Percentiles rank a stretch among this genome's conserved stretches.
phyloP scores from a whole-genome alignment of 2,329 filamentous ascomycete species.

The Cladosporium oxysporum region DNA sequence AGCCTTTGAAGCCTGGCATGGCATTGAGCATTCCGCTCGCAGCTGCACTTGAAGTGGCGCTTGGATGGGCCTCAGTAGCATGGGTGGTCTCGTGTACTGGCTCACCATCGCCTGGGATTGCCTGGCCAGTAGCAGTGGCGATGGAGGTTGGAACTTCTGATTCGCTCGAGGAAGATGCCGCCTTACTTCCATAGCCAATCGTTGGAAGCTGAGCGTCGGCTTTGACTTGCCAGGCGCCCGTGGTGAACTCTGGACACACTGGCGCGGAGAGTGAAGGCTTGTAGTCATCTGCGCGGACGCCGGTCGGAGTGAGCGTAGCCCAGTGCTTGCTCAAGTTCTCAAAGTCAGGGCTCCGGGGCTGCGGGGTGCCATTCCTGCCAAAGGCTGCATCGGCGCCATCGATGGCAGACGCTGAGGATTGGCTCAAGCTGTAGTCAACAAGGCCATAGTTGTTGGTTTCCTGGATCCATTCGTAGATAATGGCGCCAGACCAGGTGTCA shows the following conservation, averaged over 20 bases:
- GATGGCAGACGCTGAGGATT: conserved; percentile 41
- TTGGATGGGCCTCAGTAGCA: not conserved
- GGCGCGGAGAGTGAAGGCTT: conserved; percentile 62
- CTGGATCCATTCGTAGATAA: conserved; percentile 88
- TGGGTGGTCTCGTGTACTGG: not conserved
- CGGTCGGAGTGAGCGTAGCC: conserved; percentile 69
- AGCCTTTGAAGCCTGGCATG: not conserved
- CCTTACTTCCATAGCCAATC: conserved; percentile 53
- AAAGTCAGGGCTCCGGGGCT: conserved; percentile 74
- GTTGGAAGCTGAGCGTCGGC: conserved; percentile 70
- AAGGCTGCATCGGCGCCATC: conserved; percentile 63
- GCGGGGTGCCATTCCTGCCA: conserved; percentile 71
- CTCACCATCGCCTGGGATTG: not conserved
- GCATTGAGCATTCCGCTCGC: not conserved
- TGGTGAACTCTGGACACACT: conserved; percentile 69
- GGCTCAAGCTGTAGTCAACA: conserved; percentile 67
- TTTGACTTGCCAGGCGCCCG: conserved; percentile 70
- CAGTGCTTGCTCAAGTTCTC: conserved; percentile 74
- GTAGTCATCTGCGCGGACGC: conserved; percentile 68
- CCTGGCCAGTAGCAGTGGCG: conserved; percentile 12
- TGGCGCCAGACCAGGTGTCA: conserved; percentile 71
- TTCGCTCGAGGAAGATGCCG: not conserved
- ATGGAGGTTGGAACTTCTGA: not conserved
- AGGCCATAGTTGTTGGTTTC: conserved; percentile 79
- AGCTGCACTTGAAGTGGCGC: not conserved